Base-by-base conservation (phyloP, 2,329 filamentous ascomycete species). In the Pyrenophora teres region DNA sequence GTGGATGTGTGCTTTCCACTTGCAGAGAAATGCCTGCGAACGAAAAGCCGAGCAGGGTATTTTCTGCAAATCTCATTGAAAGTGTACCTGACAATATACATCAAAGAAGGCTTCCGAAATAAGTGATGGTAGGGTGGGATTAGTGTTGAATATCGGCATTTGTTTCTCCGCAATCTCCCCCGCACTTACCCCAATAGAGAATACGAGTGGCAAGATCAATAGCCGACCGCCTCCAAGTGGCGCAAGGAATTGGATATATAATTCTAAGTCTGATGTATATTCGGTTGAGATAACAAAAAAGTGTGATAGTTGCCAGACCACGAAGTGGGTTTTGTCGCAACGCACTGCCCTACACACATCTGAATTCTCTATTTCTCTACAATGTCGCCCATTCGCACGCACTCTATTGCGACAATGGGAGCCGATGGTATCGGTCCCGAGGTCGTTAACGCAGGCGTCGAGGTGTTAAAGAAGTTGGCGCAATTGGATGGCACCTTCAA, bases 391-490 rank as follows among this genome's bases (percentile, higher is more conserved):
- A 54, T 56, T 27, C 62, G 60, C 15, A 64, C 56, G 19, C 54
- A 70, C 40, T 70, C 62, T 42, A 68, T 71, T 42, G 69, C 68
- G 13, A 69, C 65, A 78, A 87, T 89, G 47, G 85, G 86, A 0
- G 87, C 84, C 6, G 87, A 89, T 64, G 87, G 87, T 46, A 89
- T 89, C 54, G 87, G 87, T 1, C 81, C 81, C 1, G 87, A 89
- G 69, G 86, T 89, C 9, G 83, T 87, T 69, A 76, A 80, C 27
- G 84, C 84, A 1, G 85, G 84, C 2, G 82, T 88, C 7, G 76
- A 80, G 36, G 87, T 87, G 0, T 72, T 90, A 43, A 78, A 84
- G 55, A 78, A 79, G 12, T 69, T 87, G 1, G 74, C 78, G 4
- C 66, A 76, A 30, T 75, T 80, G 1, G 73, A 85, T 1, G 77